phyloP scores from a whole-genome alignment of 495 filamentous ascomycete genomes.

The Symbiotaphrina buchneri region DNA sequence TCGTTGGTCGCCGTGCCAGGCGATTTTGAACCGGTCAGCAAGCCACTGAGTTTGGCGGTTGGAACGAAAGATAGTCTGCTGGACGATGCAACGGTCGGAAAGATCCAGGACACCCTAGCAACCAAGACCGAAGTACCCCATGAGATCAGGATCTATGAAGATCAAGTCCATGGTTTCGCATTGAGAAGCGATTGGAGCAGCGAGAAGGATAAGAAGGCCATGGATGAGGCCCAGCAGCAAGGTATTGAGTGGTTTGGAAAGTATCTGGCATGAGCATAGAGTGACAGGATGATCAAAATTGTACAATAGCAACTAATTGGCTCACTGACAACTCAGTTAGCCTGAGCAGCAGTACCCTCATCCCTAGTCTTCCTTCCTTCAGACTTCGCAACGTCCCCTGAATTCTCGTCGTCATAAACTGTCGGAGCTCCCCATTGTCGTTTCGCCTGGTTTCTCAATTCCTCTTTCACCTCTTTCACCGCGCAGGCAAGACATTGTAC shows the following conservation, averaged over 20 bases:
- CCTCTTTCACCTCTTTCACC: too few species aligned
- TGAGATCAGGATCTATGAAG: conserved; percentile 13
- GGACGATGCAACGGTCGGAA: conserved; percentile 8
- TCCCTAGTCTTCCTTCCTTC: too few species aligned
- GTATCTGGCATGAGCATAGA: too few species aligned
- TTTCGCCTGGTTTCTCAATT: too few species aligned
- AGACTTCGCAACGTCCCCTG: too few species aligned
- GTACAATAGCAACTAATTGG: too few species aligned
- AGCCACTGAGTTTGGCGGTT: conserved; percentile 10
- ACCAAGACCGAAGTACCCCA: not conserved
- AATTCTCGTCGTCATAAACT: too few species aligned
- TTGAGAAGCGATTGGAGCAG: conserved; percentile 18
- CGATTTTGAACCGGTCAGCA: conserved; percentile 10
- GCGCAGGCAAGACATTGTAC: too few species aligned
- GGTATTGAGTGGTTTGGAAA: conserved; percentile 20
- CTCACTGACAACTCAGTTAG: too few species aligned
- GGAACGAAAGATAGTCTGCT: conserved; percentile 11
- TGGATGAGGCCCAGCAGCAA: conserved; percentile 19
- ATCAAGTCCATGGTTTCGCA: conserved; percentile 21
- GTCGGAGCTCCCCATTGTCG: too few species aligned
- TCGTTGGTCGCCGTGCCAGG: conserved; percentile 9
- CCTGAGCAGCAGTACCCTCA: too few species aligned
- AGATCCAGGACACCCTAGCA: conserved; percentile 8
- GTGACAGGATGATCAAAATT: too few species aligned
- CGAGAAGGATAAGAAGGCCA: conserved; percentile 22